phyloP scores from a whole-genome alignment of 257 asterid genomes.

The Penstemon eatonii region DNA sequence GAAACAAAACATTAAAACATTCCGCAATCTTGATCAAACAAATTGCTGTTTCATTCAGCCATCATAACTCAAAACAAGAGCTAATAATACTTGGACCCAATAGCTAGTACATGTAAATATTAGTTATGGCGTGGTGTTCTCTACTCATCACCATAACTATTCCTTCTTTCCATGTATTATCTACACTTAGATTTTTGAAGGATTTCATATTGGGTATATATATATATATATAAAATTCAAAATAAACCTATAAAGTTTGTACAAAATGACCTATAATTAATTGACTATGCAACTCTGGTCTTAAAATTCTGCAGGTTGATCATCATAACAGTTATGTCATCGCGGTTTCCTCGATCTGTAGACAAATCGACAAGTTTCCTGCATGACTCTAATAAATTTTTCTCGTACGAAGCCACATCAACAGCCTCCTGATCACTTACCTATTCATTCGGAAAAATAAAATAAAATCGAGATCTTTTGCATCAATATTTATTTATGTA shows the following conservation, averaged over 20 bases:
- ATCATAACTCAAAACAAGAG: neutral
- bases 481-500: neutral
- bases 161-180: neutral
- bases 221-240: neutral
- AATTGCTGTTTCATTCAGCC: too few relatives aligned
- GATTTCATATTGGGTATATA: neutral
- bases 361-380: slow-evolving; percentile 45
- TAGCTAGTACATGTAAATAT: neutral
- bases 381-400: slow-evolving; percentile 35
- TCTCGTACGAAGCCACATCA: slow-evolving; percentile 35
- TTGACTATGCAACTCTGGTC: slow-evolving; percentile 1
- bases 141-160: neutral
- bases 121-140: neutral
- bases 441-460: slow-evolving; percentile 19
- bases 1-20: too few relatives aligned
- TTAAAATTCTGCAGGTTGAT: slow-evolving; percentile 39
- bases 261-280: neutral
- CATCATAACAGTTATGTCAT: slow-evolving; percentile 50
- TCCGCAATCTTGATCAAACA: too few relatives aligned
- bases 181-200: neutral
- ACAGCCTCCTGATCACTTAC: slow-evolving; percentile 54
- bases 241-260: neutral
- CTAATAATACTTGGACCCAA: neutral
- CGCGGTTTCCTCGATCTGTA: slow-evolving; percentile 38
- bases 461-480: neutral